A percentile compares a stretch with the other conserved stretches of the same genome.
These are phyloP conservation scores for Grosmannia clavigera DNA, from an alignment of 2,329 filamentous ascomycete species.

Conservation along the genomic window DNA sequence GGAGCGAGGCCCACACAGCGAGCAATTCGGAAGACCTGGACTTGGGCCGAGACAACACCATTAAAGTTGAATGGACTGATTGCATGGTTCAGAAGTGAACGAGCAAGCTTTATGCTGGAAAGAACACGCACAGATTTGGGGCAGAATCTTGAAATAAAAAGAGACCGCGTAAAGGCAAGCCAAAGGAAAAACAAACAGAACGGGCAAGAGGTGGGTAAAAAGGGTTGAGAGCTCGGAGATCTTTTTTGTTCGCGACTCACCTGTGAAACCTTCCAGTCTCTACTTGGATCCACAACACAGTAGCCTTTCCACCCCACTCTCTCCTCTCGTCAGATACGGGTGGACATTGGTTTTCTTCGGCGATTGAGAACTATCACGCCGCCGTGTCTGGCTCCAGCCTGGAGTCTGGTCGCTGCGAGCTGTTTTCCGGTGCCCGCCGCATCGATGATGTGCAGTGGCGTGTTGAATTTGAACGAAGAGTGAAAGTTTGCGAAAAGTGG, in stretches of 20 bases:
- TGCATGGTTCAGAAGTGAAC: not conserved
- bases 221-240: not conserved
- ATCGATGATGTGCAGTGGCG: conserved; percentile 1
- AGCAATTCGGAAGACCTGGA: not conserved
- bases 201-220: not conserved
- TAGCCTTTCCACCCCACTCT: conserved; percentile 5
- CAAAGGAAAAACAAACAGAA: not conserved
- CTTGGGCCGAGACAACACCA: not conserved
- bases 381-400: conserved; percentile 3
- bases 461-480: not conserved
- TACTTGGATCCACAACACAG: conserved; percentile 1
- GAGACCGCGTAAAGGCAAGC: not conserved
- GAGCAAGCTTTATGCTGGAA: not conserved
- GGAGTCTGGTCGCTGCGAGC: not conserved
- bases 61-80: not conserved
- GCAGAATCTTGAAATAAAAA: not conserved
- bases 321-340: conserved; percentile 6
- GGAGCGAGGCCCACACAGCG: not conserved
- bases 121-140: not conserved
- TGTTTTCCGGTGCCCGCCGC: not conserved
- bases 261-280: not conserved
- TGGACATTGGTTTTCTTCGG: conserved; percentile 4
- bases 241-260: conserved; percentile 5
- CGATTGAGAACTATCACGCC: conserved; percentile 1
- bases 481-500: not conserved